Evolutionary conservation across 306 rosid genomes (phyloP), one percentile per base, ranked within the genome.

Genomic region (Astragalus glycyphyllos): DNA sequence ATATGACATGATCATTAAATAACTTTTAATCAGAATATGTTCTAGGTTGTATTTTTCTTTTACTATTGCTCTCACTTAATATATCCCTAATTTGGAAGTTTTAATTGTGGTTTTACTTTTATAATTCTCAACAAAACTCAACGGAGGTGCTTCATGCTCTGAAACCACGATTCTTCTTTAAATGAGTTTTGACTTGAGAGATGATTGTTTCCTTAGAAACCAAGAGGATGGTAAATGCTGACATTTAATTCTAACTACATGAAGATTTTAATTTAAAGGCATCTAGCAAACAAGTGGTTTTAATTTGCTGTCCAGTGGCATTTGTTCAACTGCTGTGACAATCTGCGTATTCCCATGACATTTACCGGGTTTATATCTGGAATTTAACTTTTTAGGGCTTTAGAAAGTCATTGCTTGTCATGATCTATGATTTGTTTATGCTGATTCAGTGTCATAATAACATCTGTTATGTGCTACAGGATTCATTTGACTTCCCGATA

Each of bases 401-500:
- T 55, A 38, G 37, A 16, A 32, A 57, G 42, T 48, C 13, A 44
- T 71, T 65, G 8, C 69, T 61, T 16, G 38, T 49, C 77, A 45
- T 26, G 35, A 45, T 4, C 12, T 56, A 37, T 56, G 44, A 49
- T 49, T 47, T 47, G 48, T 16, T 47, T 68, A 23, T 55, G 37
- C 2, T 58, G 70, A 63, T 73, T 68, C 31, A 5, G 50, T 56
- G 35, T 56, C 40, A 9, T 55, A 34, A 9, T 55, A 34, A 13
- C 32, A 57, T 58, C 11, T 37, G 23, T 67, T 29, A 62, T 69
- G 42, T 16, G 63, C 13, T 60, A 7, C 74, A 93, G 98, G 94
- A 84, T 83, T 81, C 88, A 2, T 76, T 83, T 78, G 94, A 77
- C 75, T 37, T 84, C 11, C 77, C 94, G 0, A 32, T 79, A 7